Evolutionary conservation across 345 rosid species (phyloP), one percentile per base, ranked within the genome.

Genomic region (Anastatica hierochuntica): DNA sequence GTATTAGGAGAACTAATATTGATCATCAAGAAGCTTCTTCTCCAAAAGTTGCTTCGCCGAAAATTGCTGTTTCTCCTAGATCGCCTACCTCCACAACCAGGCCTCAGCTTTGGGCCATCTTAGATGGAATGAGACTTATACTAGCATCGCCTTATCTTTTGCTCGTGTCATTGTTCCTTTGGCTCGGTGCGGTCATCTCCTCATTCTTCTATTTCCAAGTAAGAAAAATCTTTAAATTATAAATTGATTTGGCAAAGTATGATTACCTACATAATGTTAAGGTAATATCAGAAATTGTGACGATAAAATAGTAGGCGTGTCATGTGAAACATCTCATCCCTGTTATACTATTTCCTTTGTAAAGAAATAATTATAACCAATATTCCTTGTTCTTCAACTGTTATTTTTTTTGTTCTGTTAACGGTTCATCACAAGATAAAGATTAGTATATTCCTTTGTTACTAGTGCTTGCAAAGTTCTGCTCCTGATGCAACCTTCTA

Each of bases 161-260:
- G 72, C 77, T 71, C 16, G 90, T 86, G 57, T 84, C 90, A 43
- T 49, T 86, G 47, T 90, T 90, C 76, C 83, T 90, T 47, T 90
- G 97, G 97, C 79, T 90, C 64, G 79, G 94, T 73, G 95, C 97
- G 16, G 88, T 84, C 68, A 80, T 83, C 56, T 90, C 95, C 33
- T 90, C 97, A 39, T 90, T 90, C 79, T 83, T 90, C 79, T 86
- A 90, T 69, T 90, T 90, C 75, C 97, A 90, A 79, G 95, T 90
- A 76, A 62, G 68, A 50, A 8, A 52, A 20, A 6, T 19, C 23
- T 24, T 16, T 7, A 10, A n/a, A 33, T 0, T 34, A n/a, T 15
- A 11, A 13, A 29, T 33, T 30, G 35, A 21, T 49, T 40, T 37
- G 17, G 20, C 16, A 36, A 8, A 21, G 3, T 26, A 23, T 43